Conservation (phyloP, 306 rosid species). For the Gynostemma pentaphyllum region DNA sequence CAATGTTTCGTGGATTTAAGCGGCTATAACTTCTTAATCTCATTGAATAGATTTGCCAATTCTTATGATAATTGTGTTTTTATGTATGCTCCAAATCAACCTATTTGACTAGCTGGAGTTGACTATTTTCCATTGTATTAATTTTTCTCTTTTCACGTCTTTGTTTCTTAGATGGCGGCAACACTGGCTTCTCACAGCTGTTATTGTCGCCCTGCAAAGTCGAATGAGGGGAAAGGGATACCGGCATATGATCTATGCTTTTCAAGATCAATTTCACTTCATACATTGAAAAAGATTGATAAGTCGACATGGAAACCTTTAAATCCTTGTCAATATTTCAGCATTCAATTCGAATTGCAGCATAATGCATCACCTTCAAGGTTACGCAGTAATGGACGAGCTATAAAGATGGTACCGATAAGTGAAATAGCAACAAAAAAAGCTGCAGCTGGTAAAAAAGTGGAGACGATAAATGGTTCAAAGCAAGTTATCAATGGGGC, state of each 20-base stretch:
- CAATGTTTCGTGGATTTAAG: background rate
- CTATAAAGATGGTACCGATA: constrained; percentile 73
- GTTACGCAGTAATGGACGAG: constrained; percentile 49
- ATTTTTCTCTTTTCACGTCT: constrained; percentile 17
- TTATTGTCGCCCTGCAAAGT: constrained; percentile 33
- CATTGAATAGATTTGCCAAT: background rate
- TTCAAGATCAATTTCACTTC: constrained; percentile 41
- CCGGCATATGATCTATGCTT: constrained; percentile 34
- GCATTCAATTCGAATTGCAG: constrained; percentile 38
- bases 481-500: constrained; percentile 50
- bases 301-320: constrained; percentile 16
- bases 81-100: background rate
- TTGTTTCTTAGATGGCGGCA: constrained; percentile 39
- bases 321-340: constrained; percentile 13
- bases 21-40: background rate
- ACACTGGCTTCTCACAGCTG: constrained; percentile 56
- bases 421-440: constrained; percentile 48
- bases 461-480: constrained; percentile 33
- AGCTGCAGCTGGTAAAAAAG: constrained; percentile 20
- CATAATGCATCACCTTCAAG: constrained; percentile 45
- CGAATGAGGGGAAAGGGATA: constrained; percentile 31
- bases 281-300: constrained; percentile 24
- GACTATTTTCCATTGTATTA: background rate
- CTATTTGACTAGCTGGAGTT: constrained; percentile 1
- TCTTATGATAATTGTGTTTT: background rate